Percentiles rank a stretch among this genome's conserved stretches.
phyloP scores from a whole-genome alignment of 805 yeast genomes.

The Blastobotrys attinorum region DNA sequence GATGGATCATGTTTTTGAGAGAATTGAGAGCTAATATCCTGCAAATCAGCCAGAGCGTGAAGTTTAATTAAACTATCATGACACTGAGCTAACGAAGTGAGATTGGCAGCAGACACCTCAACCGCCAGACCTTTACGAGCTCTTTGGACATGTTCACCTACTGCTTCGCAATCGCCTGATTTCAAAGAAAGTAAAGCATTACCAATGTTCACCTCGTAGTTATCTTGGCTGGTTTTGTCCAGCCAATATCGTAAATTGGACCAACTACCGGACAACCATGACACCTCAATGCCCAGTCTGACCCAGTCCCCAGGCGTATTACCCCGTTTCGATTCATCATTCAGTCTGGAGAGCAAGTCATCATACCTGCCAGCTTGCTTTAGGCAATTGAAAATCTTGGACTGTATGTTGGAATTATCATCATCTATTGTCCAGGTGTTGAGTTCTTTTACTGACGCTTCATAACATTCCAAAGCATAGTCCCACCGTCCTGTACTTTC shows the following conservation, averaged over 20 bases:
- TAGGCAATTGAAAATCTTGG: conserved; percentile 60
- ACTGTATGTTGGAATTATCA: conserved; percentile 21
- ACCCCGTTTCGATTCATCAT: conserved; percentile 23
- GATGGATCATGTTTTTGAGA: conserved; percentile 8
- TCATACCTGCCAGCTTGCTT: conserved; percentile 71
- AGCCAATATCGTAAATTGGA: conserved; percentile 52
- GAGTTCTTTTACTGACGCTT: conserved; percentile 44
- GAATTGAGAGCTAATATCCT: conserved; percentile 7
- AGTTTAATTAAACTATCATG: conserved; percentile 43
- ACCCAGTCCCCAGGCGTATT: conserved; percentile 48
- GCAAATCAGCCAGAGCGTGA: conserved; percentile 56
- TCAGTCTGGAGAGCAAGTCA: conserved; percentile 47
- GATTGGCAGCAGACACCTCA: conserved; percentile 42
- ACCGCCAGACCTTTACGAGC: conserved; percentile 56
- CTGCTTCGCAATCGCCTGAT: conserved; percentile 27
- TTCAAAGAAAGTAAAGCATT: conserved; percentile 46
- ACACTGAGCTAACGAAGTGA: conserved; percentile 44
- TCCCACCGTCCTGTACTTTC: conserved; percentile 84
- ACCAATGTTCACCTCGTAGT: conserved; percentile 58
- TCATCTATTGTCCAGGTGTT: conserved; percentile 24
- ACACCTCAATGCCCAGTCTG: conserved; percentile 64
- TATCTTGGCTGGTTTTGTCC: conserved; percentile 40
- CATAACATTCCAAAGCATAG: conserved; percentile 78
- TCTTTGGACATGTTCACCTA: conserved; percentile 36
- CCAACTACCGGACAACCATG: conserved; percentile 56